Conservation (phyloP, 495 filamentous ascomycete species). For the Alectoria sarmentosa region DNA sequence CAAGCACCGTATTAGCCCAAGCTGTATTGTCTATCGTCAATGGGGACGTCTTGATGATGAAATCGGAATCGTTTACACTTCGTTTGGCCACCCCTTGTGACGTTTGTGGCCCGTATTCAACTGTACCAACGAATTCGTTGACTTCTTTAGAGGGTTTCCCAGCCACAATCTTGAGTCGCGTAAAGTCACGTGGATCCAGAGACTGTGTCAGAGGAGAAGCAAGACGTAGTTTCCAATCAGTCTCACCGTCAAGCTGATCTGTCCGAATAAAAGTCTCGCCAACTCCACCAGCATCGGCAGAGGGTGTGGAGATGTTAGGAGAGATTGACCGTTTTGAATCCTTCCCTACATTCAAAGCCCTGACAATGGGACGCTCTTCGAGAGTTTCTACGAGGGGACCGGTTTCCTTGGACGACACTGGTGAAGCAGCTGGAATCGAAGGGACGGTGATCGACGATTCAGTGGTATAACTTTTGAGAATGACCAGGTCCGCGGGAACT, state of each 20-base stretch:
- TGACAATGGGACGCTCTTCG: conserved; percentile 1
- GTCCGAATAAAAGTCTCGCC: conserved; percentile 97
- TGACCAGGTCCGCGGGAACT: conserved; percentile 89
- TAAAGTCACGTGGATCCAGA: conserved; percentile 59
- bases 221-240: conserved; percentile 94
- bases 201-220: conserved; percentile 77
- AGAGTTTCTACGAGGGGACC: conserved; percentile 9
- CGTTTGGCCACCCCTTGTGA: conserved; percentile 28
- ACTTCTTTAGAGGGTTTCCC: conserved; percentile 87
- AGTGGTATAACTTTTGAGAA: conserved; percentile 72
- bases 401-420: conserved; percentile 5
- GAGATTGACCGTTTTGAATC: not conserved
- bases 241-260: conserved; percentile 96
- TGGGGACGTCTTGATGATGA: conserved; percentile 48
- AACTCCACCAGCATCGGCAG: conserved; percentile 32
- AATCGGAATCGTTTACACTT: conserved; percentile 19
- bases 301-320: conserved; percentile 16
- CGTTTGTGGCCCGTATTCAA: conserved; percentile 49
- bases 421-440: conserved; percentile 13
- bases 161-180: conserved; percentile 67
- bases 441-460: conserved; percentile 42
- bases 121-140: conserved; percentile 84
- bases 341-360: not conserved
- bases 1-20: conserved; percentile 97
- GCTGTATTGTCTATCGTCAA: conserved; percentile 96